Base-by-base conservation (phyloP, 352 stramenopile genomes). In the Elongisporangium prolatum region DNA sequence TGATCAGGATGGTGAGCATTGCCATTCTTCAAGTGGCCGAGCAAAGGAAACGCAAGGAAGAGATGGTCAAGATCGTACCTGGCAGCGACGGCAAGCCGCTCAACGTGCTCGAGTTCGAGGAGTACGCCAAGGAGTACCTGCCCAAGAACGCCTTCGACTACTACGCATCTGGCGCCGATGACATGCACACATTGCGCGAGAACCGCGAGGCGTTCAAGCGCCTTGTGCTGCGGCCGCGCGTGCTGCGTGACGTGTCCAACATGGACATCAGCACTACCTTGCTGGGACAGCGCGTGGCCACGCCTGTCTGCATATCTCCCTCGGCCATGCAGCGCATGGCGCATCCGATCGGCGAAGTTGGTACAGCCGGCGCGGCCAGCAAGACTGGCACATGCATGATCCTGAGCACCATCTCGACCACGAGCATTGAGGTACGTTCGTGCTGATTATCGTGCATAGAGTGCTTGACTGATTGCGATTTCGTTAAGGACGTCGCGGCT, bases 291-390 rank as follows among this genome's bases (percentile, higher is more conserved):
- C 72, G 89, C 51, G 84, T 98, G 14, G 83, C 84, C n/a, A 82
- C 97, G 21, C 95, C 95, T 2, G 95, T 98, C 66, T 98, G 97
- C 74, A 87, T 96, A 50, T 95, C 88, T 28, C 89, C 89, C 8
- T 83, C 84, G 22, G 82, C 95, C 25, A 97, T 97, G 74, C 96
- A 98, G 59, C 72, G 92, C 57, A 98, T 98, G 90, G 97, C 97
- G 56, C 94, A 98, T 63, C 94, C 89, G 37, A 90, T 98, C 56
- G 94, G 95, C 48, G 95, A 98, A 73, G 71, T 86, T 20, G 95
- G 86, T 17, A 96, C 86, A 38, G 82, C 88, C 3, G 71, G 71
- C 2, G 94, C 93, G 2, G 78, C 93, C 0, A 59, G 91, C 55
- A 92, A 96, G 60, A 77, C 86, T 13, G 89, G 89, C 58, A 92